These are phyloP conservation scores for Rhododendron ovatum DNA, from an alignment of 148 eudicot species.

Conservation along the genomic window DNA sequence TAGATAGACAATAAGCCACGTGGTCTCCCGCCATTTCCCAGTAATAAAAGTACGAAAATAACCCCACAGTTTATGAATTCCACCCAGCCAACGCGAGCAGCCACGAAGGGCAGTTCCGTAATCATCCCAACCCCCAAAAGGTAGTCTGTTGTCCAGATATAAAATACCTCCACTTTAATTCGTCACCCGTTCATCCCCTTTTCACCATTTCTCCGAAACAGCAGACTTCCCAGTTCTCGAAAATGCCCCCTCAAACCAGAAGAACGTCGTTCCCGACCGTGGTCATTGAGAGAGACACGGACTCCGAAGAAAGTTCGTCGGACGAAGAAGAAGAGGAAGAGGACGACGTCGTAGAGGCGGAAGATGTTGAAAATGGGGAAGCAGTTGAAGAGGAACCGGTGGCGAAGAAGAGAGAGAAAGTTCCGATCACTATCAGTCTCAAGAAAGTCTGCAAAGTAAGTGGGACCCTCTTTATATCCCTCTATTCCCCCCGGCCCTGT, in stretches of 20 bases:
- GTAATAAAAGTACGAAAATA: not conserved
- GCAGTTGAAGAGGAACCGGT: conserved; percentile 10
- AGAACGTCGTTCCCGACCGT: conserved; percentile 45
- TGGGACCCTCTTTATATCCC: not conserved
- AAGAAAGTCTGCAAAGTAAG: conserved; percentile 86
- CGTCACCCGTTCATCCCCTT: too few relatives aligned
- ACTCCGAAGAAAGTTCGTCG: conserved; percentile 58
- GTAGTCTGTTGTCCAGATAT: not conserved
- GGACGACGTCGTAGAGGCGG: not conserved
- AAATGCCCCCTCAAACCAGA: conserved; percentile 61
- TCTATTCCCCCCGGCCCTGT: not conserved
- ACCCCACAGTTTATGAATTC: conserved; percentile 6
- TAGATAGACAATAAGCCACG: conserved; percentile 34
- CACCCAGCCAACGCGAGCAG: not conserved
- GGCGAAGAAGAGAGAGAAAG: conserved; percentile 32
- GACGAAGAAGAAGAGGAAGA: conserved; percentile 19
- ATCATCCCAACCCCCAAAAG: not conserved
- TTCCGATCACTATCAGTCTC: conserved; percentile 67
- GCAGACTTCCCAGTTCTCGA: not conserved
- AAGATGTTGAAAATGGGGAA: conserved; percentile 11
- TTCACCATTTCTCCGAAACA: too few relatives aligned
- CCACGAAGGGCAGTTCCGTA: conserved; percentile 24
- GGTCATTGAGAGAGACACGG: conserved; percentile 57
- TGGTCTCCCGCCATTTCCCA: conserved; percentile 53
- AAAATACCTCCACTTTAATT: not conserved